A percentile compares a stretch with the other conserved stretches of the same genome.
phyloP scores from a whole-genome alignment of 108 stramenopile species.

The Pseudonitzschia delicatissima region DNA sequence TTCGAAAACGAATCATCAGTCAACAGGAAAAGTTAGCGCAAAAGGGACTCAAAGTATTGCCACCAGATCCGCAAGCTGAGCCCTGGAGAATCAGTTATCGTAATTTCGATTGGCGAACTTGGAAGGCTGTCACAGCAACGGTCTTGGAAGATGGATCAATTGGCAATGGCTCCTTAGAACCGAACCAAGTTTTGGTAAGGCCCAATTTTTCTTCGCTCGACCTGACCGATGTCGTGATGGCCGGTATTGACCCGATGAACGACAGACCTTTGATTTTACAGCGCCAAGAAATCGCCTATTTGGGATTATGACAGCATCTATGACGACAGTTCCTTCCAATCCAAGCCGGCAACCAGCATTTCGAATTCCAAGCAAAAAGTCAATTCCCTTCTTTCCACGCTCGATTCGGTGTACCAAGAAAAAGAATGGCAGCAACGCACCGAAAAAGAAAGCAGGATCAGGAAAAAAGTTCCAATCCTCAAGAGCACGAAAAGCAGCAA shows the following conservation, averaged over 20 bases:
- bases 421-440: background rate
- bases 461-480: background rate
- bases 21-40: constrained; percentile 56
- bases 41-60: constrained; percentile 53
- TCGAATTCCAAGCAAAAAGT: constrained; percentile 41
- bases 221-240: constrained; percentile 16
- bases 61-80: constrained; percentile 39
- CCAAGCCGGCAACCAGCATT: constrained; percentile 18
- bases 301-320: constrained; percentile 59
- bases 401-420: constrained; percentile 28
- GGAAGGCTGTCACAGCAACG: constrained; percentile 51
- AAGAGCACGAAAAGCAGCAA: constrained; percentile 8
- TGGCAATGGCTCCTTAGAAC: constrained; percentile 6
- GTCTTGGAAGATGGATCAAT: constrained; percentile 42
- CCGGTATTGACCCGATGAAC: constrained; percentile 15
- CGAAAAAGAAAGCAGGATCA: background rate
- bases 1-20: constrained; percentile 40
- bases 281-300: constrained; percentile 61
- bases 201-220: constrained; percentile 17
- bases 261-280: constrained; percentile 33
- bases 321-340: constrained; percentile 18
- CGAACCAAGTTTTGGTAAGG: constrained; percentile 36
- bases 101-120: no score
- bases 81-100: constrained; percentile 63
- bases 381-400: constrained; percentile 32